Evolutionary conservation across 352 stramenopile genomes (phyloP).

Genomic region (Phytophthora agathidicida): DNA sequence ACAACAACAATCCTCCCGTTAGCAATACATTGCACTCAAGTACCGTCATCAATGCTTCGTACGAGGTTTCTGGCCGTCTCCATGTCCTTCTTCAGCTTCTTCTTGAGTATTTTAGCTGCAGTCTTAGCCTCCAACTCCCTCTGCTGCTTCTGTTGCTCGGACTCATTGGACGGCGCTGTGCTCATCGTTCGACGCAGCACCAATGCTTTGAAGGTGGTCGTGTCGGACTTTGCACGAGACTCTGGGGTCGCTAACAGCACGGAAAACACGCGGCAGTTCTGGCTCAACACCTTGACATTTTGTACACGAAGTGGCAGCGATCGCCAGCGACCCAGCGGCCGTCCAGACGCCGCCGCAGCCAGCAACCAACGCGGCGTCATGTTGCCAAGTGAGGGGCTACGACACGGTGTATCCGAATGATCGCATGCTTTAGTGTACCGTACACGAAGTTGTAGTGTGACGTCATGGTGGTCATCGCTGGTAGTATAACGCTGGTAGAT

Average conservation of each 20-base stretch:
- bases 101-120: constrained; percentile 42
- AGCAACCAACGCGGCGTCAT: constrained; percentile 22
- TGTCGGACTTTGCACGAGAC: background rate
- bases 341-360: constrained; percentile 1
- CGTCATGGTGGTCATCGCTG: constrained; percentile 5
- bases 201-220: background rate
- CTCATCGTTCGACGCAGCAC: constrained; percentile 15
- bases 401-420: constrained; percentile 7
- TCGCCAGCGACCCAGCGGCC: constrained; percentile 3
- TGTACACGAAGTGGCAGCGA: constrained; percentile 2
- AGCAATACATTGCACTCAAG: background rate
- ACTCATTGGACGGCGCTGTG: constrained; percentile 7
- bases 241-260: constrained; percentile 4
- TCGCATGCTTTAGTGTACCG: background rate
- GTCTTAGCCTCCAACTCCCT: constrained; percentile 31
- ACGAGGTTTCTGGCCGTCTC: constrained; percentile 54
- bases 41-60: background rate
- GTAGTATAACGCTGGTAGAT: constrained; percentile 8
- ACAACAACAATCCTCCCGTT: constrained; percentile 3
- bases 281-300: background rate
- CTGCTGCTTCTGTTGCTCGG: constrained; percentile 14
- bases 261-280: constrained; percentile 11
- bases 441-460: constrained; percentile 16
- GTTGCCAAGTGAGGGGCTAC: constrained; percentile 16
- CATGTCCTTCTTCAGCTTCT: constrained; percentile 59